Base-by-base conservation (phyloP, 2,329 filamentous ascomycete genomes). In the Botrytis byssoidea region DNA sequence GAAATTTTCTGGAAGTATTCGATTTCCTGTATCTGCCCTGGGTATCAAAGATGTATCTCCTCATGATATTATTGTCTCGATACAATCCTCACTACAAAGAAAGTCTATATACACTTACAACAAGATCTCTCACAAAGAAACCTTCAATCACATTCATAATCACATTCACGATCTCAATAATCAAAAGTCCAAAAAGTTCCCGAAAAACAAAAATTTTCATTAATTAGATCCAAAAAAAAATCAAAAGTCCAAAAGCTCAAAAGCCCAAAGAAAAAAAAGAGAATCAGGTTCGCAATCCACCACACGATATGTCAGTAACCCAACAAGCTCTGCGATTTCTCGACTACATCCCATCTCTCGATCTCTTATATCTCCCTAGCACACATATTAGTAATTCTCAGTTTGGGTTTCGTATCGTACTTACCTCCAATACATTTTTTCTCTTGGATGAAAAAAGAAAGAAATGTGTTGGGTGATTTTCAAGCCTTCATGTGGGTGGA, bases 271-370 rank as follows among this genome's bases (percentile, higher is more conserved):
- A 51, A 35, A 25, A 66, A 65, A 46, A n/a, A 37, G 44, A 37
- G 64, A 67, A 51, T 67, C 64, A 67, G 64, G 64, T 67, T 67
- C 64, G 22, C 8, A 37, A 35, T n/a, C 22, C 25, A 37, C 8
- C 32, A 12, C 6, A 35, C 1, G 22, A 16, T 2, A 3, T 5
- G 29, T 35, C 42, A 32, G 42, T 48, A 25, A 25, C 63, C 63
- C 42, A 16, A 29, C 42, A 12, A 25, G 10, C 35, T 8, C 6
- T 22, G 16, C 22, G 18, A 37, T 4, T 12, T 51, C 46, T n/a
- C 14, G 2, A 16, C 51, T 67, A 67, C 64, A 51, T 67, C 64
- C 64, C 64, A 6, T 67, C 63, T 66, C 63, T 32, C 63, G 6
- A 35, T 9, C 22, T 48, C 42, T 10, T 46, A 20, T 44, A 25